Percentiles rank a stretch among this genome's conserved stretches.
phyloP scores from a whole-genome alignment of 768 basidiomycete genomes.

The Phylloporus scabripes region DNA sequence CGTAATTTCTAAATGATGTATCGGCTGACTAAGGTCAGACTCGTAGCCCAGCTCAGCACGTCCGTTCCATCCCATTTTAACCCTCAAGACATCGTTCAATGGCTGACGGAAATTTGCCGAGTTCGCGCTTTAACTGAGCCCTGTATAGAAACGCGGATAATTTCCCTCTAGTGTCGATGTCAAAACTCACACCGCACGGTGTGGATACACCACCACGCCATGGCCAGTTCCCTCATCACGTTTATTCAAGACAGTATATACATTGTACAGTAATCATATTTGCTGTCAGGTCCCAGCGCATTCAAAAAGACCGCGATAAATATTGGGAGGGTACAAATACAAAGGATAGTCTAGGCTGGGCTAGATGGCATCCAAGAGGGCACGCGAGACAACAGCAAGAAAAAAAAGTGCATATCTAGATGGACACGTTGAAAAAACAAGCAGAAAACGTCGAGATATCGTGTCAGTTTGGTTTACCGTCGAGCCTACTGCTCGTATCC shows the following conservation, averaged over 20 bases:
- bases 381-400: background rate
- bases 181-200: too few relatives aligned
- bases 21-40: too few relatives aligned
- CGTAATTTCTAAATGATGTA: too few relatives aligned
- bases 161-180: too few relatives aligned
- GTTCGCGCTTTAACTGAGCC: too few relatives aligned
- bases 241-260: conserved; percentile 12
- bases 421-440: conserved; percentile 11
- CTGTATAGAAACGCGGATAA: too few relatives aligned
- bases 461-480: conserved; percentile 16
- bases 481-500: conserved; percentile 38
- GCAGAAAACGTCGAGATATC: conserved; percentile 19
- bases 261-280: conserved; percentile 29
- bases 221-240: background rate
- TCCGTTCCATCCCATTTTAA: too few relatives aligned
- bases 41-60: too few relatives aligned
- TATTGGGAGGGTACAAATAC: conserved; percentile 24
- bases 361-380: conserved; percentile 26
- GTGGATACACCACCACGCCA: too few relatives aligned
- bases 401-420: conserved; percentile 30
- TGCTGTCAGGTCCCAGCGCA: conserved; percentile 1
- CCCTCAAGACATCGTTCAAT: too few relatives aligned
- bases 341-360: conserved; percentile 27
- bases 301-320: conserved; percentile 12
- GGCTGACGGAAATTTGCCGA: too few relatives aligned